Base-by-base conservation (phyloP, 805 yeast species). In the Candida peoriensis region DNA sequence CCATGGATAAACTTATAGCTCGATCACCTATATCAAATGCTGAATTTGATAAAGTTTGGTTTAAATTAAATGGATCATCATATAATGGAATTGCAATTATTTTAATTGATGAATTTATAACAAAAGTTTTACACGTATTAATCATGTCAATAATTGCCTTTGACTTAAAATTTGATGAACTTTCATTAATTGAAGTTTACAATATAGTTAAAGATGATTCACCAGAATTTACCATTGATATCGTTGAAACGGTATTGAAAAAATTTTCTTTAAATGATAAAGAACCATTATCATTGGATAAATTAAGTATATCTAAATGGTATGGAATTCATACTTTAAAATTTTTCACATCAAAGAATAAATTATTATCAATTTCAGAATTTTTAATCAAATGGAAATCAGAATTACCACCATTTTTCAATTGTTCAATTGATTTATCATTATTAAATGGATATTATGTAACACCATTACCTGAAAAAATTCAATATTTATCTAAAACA, bases 371-470 rank as follows among this genome's bases (percentile, higher is more conserved):
- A 1, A 33, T 60, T 0, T 72, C 74, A 26, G 86, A 81, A 39
- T 75, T 87, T 48, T 48, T 78, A 39, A 66, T 82, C 32, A 69
- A 71, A 34, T 74, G 89, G 78, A 74, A 77, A 46, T 63, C 78
- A 2, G 60, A 69, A 6, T 64, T 84, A 27, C 89, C 93, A 2
- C 70, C 76, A 8, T 70, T 75, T 55, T 70, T 76, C 61, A 76
- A 72, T 32, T 71, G 80, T 27, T 71, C 79, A 14, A 63, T 83
- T 12, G 80, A 77, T 37, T 43, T 82, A 12, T 52, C 59, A 4
- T 57, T 73, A 43, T 61, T 86, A 14, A 48, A 59, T 20, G 95
- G 94, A 1, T 47, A 68, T 47, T 81, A 58, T 49, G 70, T 64
- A 24, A 61, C 68, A 15, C 79, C 82, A 5, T 41, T 53, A 2